Evolutionary conservation across 176 grass and related monocot genomes (phyloP), one percentile per base, ranked within the genome.

Genomic region (Juncus effusus): DNA sequence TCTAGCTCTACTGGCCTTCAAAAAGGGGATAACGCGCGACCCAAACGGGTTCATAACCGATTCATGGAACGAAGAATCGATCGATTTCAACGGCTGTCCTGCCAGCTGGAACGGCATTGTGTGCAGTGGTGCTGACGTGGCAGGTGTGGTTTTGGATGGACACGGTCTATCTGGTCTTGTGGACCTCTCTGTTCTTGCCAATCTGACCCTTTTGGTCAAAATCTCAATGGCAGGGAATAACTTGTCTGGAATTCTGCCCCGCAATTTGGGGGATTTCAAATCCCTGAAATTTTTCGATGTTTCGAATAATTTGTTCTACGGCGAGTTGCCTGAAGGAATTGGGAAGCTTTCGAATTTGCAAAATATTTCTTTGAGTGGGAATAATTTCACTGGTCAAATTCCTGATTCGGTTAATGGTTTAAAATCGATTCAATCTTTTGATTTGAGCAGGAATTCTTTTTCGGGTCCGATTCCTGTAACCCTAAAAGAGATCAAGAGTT

Each of bases 31-130:
- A 74, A 83, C 85, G 0, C 89, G 82, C 36, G 94, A 99, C 70
- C 94, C 94, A 0, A 59, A 80, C 0, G 85, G 94, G 6, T 99
- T 84, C 80, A 66, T 99, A 81, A 81, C 80, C 0, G 86, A 86
- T 45, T 99, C 94, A 0, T 99, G 94, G 94, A 99, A 93, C 0
- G 94, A 99, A 6, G 94, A 99, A 72, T 99, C 89, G 0, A 78
- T 99, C 7, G 85, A 99, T 41, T 90, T 85, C 83, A 93, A 93
- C 69, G 94, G 94, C 4, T 99, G 94, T n/a, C 94, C 94, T 2
- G 74, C 85, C 8, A 93, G 88, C 3, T 99, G 94, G 94, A 99
- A 99, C 8, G 94, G 94, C 62, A 76, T 99, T 3, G 85, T 99
- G 49, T 99, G 94, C 58, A 93, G 79, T 39, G 94, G 85, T 3